Evolutionary conservation across 805 yeast species (phyloP).

Genomic region (Diddensiella santjacobensis): DNA sequence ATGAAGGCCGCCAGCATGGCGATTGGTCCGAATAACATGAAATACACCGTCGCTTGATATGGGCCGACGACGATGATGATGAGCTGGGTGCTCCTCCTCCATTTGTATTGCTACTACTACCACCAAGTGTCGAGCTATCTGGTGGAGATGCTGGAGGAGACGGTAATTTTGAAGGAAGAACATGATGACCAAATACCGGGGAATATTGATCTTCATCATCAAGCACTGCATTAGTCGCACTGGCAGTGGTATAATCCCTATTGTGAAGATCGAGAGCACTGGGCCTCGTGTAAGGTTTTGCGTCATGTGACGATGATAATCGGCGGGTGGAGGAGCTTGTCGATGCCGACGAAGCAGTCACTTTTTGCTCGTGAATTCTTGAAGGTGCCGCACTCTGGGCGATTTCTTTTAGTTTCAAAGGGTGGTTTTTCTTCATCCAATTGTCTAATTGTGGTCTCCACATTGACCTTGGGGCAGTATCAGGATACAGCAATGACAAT

Average conservation of each 20-base stretch:
- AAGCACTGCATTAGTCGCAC: background rate
- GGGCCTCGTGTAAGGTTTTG: constrained; percentile 4
- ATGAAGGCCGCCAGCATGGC: constrained; percentile 98
- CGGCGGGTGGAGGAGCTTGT: background rate
- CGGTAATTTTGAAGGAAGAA: constrained; percentile 9
- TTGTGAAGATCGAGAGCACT: background rate
- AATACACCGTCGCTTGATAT: constrained; percentile 62
- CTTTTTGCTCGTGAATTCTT: background rate
- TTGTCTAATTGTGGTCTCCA: constrained; percentile 38
- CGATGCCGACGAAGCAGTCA: background rate
- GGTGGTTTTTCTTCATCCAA: constrained; percentile 35
- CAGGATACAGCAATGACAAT: constrained; percentile 34
- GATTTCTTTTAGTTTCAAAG: constrained; percentile 27
- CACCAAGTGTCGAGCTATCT: background rate
- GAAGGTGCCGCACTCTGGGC: constrained; percentile 3
- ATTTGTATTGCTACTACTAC: background rate
- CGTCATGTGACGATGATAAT: constrained; percentile 2
- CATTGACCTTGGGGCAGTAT: constrained; percentile 36
- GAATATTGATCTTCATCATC: background rate
- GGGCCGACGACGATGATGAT: too few species aligned
- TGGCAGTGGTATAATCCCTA: background rate
- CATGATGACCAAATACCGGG: background rate
- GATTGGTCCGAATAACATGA: constrained; percentile 88
- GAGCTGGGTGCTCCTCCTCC: background rate
- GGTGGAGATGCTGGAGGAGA: constrained; percentile 21